Percentiles rank a stretch among this genome's conserved stretches.
phyloP scores from a whole-genome alignment of 1,284 basidiomycete species.

The Thelephora terrestris region DNA sequence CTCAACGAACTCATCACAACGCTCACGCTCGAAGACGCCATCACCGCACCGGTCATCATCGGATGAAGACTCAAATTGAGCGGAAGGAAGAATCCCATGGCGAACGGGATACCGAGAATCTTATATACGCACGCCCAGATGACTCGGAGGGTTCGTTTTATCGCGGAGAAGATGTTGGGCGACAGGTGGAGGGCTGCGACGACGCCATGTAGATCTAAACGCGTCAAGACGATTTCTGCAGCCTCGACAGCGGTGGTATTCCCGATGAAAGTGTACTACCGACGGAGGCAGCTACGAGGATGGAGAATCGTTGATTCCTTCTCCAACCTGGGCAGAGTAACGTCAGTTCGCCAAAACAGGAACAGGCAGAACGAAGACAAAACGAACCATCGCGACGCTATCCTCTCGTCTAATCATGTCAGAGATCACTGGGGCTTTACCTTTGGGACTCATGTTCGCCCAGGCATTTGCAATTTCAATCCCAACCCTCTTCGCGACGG shows the following conservation, averaged over 20 bases:
- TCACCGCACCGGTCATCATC: conserved; percentile 95
- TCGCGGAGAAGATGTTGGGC: conserved; percentile 82
- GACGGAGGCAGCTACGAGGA: conserved; percentile 88
- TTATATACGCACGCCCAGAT: conserved; percentile 95
- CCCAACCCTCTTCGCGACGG: conserved; percentile 81
- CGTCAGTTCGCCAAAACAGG: conserved; percentile 3
- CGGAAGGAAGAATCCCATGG: conserved; percentile 94
- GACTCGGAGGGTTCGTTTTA: conserved; percentile 81
- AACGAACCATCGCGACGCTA: conserved; percentile 80
- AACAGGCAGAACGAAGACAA: neutral
- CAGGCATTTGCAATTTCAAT: conserved; percentile 75
- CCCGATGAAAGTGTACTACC: conserved; percentile 95
- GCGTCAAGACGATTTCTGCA: conserved; percentile 96
- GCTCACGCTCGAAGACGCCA: conserved; percentile 96
- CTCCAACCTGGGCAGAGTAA: conserved; percentile 65
- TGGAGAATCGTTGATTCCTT: conserved; percentile 98
- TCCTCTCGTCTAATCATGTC: conserved; percentile 68
- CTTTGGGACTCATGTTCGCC: conserved; percentile 87
- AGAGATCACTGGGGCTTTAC: conserved; percentile 76
- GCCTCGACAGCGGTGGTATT: conserved; percentile 97
- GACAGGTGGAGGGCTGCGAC: conserved; percentile 93
- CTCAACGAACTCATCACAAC: conserved; percentile 88
- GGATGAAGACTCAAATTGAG: conserved; percentile 91
- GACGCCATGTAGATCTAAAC: conserved; percentile 91
- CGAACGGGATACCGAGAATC: conserved; percentile 90